phyloP scores from a whole-genome alignment of 495 filamentous ascomycete genomes.

The Xylaria grammica region DNA sequence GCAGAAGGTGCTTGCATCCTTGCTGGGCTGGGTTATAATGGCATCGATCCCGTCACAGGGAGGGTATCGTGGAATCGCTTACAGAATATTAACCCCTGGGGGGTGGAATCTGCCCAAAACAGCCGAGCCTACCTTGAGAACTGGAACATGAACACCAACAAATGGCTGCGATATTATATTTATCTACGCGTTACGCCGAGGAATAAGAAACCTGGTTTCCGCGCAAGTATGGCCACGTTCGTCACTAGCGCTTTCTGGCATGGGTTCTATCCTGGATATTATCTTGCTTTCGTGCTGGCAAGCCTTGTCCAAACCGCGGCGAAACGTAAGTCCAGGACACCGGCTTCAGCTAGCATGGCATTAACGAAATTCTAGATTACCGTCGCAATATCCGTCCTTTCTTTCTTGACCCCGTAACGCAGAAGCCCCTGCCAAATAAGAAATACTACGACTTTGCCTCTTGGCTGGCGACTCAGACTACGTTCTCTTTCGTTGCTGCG shows the following conservation, averaged over 20 bases:
- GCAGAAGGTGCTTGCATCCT: slow-evolving; percentile 96
- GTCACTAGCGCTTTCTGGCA: slow-evolving; percentile 96
- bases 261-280: slow-evolving; percentile 97
- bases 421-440: slow-evolving; percentile 72
- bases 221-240: slow-evolving; percentile 93
- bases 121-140: slow-evolving; percentile 82
- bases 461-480: slow-evolving; percentile 78
- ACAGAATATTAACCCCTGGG: slow-evolving; percentile 82
- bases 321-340: slow-evolving; percentile 69
- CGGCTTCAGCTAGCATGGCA: background rate
- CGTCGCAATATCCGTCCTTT: slow-evolving; percentile 91
- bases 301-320: slow-evolving; percentile 90
- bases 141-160: slow-evolving; percentile 99
- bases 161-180: slow-evolving; percentile 94
- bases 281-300: slow-evolving; percentile 85
- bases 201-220: slow-evolving; percentile 95
- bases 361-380: slow-evolving; percentile 62
- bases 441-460: slow-evolving; percentile 85
- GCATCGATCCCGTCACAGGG: slow-evolving; percentile 80
- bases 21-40: slow-evolving; percentile 91
- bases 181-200: slow-evolving; percentile 94
- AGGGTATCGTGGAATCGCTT: slow-evolving; percentile 88
- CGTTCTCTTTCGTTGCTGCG: slow-evolving; percentile 78
- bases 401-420: slow-evolving; percentile 76
- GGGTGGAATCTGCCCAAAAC: slow-evolving; percentile 88